Evolutionary conservation across 345 rosid species (phyloP), one percentile per base, ranked within the genome.

Genomic region (Euclidium syriacum): DNA sequence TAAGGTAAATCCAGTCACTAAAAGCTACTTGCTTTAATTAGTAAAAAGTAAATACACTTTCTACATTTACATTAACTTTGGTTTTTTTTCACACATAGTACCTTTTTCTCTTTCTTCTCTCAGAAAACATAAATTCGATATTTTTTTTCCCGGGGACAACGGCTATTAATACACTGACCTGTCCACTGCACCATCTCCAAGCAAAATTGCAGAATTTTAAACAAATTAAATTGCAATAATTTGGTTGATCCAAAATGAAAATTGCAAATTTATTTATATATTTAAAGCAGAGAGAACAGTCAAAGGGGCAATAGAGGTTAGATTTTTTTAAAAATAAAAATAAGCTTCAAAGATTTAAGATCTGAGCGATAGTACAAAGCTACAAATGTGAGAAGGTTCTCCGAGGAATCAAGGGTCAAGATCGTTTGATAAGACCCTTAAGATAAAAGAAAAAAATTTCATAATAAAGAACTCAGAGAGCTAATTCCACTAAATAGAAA

Each of bases 331-430:
- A 71, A 73, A 9, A 40, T 33, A 43, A 10, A 10, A 56, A 1
- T 0, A 69, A 63, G 64, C 35, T 41, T 16, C 57, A 58, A 29
- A 73, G 36, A 59, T 82, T 80, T 30, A 77, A 68, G 75, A 74
- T 72, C 43, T 63, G 59, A 73, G 30, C n/a, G n/a, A n/a, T 43
- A 73, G 55, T 64, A 68, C 69, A 83, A 72, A 81, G 72, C 52
- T 64, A 68, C 69, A 83, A 72, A 81, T 57, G 53, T 72, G 77
- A 85, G 88, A 90, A 90, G 90, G 80, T 85, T 85, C 62, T 72
- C 71, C 92, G 88, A 77, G 73, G 90, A 87, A 90, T 90, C 90
- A 90, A 85, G 92, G 95, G 95, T 75, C 85, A 79, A 71, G 76
- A 62, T 79, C 81, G 71, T 78, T 87, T 83, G 84, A 78, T 51